Conservation (phyloP, 768 basidiomycete genomes). For the Mycena belliarum region DNA sequence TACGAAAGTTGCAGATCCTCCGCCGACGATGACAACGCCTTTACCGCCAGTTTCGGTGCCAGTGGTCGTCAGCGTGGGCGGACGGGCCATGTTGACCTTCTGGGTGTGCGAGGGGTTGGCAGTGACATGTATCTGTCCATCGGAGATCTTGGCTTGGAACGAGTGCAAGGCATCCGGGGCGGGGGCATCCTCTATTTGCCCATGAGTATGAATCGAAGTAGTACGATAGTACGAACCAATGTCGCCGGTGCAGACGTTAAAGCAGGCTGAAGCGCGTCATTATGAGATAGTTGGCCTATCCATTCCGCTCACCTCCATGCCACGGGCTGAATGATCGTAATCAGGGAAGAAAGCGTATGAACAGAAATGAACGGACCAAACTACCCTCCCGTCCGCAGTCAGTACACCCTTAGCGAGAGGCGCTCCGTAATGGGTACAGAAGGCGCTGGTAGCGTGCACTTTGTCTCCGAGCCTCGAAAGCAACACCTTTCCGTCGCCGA, state of each 20-base stretch:
- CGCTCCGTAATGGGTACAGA: constrained; percentile 88
- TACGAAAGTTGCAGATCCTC: constrained; percentile 79
- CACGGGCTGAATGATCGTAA: constrained; percentile 55
- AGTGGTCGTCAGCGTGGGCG: constrained; percentile 53
- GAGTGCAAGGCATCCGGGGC: constrained; percentile 79
- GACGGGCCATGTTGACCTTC: constrained; percentile 66
- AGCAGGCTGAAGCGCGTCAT: constrained; percentile 61
- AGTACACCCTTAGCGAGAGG: constrained; percentile 83
- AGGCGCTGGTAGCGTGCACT: constrained; percentile 77
- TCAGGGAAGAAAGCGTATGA: background rate
- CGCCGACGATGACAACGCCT: constrained; percentile 83
- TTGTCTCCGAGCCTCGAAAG: constrained; percentile 75
- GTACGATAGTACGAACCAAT: constrained; percentile 50
- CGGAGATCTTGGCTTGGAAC: constrained; percentile 65
- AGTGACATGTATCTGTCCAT: constrained; percentile 79
- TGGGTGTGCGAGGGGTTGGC: constrained; percentile 62
- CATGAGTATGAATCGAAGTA: constrained; percentile 15
- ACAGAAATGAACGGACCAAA: constrained; percentile 53
- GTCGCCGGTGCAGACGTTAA: constrained; percentile 82
- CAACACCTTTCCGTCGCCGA: constrained; percentile 77
- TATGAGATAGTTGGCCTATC: background rate
- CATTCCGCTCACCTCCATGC: constrained; percentile 67
- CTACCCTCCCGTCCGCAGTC: constrained; percentile 73
- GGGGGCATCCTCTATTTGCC: constrained; percentile 76
- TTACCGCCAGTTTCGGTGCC: constrained; percentile 50